Evolutionary conservation across 805 yeast genomes (phyloP).

Genomic region (Barnettozyma salicaria): DNA sequence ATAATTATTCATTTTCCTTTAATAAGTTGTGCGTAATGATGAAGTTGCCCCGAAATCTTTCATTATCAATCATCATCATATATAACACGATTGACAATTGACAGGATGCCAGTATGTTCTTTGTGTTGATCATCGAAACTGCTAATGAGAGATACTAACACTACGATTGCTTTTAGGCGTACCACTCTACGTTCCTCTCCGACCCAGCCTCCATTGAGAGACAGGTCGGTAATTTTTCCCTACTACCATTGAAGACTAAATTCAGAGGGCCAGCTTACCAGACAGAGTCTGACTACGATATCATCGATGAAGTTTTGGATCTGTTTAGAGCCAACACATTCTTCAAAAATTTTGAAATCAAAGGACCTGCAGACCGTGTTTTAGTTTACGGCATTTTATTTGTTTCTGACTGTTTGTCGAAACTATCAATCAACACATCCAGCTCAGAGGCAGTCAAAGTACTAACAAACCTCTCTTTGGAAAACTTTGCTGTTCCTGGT

Average conservation of each 20-base stretch:
- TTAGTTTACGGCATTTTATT: constrained; percentile 90
- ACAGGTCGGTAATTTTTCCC: constrained; percentile 67
- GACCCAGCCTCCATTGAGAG: constrained; percentile 55
- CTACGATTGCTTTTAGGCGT: constrained; percentile 39
- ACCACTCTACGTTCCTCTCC: constrained; percentile 71
- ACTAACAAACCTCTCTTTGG: constrained; percentile 83
- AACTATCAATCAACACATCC: constrained; percentile 44
- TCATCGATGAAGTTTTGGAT: constrained; percentile 86
- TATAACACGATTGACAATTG: no score
- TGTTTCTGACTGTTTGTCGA: constrained; percentile 76
- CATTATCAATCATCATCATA: neutral
- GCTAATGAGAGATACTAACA: neutral
- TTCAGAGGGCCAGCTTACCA: constrained; percentile 92
- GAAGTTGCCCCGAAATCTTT: constrained; percentile 11
- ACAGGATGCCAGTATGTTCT: constrained; percentile 18
- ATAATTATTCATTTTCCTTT: no score
- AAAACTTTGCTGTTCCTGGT: constrained; percentile 88
- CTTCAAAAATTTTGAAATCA: constrained; percentile 94
- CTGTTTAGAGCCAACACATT: constrained; percentile 93
- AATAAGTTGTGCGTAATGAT: no score
- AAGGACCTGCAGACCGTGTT: constrained; percentile 89
- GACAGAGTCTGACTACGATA: constrained; percentile 70
- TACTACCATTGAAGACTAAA: constrained; percentile 80
- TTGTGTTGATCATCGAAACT: neutral
- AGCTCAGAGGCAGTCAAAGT: constrained; percentile 55